phyloP scores from a whole-genome alignment of 2,329 filamentous ascomycete species.

The Fusarium nelsonii region DNA sequence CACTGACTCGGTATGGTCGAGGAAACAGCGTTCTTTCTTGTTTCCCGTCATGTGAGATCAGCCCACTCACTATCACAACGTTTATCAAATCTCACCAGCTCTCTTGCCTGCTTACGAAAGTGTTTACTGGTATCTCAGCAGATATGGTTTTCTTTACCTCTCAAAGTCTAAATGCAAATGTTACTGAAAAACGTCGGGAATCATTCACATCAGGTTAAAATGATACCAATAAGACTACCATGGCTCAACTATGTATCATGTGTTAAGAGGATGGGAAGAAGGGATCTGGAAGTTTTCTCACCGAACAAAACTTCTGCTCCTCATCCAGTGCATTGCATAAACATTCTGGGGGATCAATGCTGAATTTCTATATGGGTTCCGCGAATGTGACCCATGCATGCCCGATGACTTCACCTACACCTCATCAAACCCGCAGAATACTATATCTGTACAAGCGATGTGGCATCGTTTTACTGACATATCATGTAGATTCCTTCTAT shows the following conservation, averaged over 20 bases:
- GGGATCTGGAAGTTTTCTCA: background rate
- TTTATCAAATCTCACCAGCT: background rate
- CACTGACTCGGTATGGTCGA: background rate
- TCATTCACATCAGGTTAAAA: background rate
- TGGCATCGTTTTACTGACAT: conserved; percentile 68
- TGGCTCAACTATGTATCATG: background rate
- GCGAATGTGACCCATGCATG: background rate
- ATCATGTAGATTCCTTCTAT: conserved; percentile 68
- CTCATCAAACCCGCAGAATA: background rate
- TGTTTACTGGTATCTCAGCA: background rate
- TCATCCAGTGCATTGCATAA: background rate
- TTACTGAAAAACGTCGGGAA: background rate
- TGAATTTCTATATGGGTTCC: background rate
- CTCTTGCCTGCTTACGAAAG: background rate
- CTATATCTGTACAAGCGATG: conserved; percentile 58
- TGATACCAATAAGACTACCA: background rate
- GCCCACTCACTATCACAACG: background rate
- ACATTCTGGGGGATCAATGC: background rate
- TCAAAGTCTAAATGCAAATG: background rate
- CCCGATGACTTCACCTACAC: background rate
- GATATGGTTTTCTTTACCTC: background rate
- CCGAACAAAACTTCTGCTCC: background rate
- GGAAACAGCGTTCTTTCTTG: background rate
- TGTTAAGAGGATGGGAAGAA: too few species aligned
- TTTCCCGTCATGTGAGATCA: background rate